A percentile compares a stretch with the other conserved stretches of the same genome.
Evolutionary conservation across 176 grass and related monocot genomes (phyloP).

Genomic region (Pontederia paniculata): DNA sequence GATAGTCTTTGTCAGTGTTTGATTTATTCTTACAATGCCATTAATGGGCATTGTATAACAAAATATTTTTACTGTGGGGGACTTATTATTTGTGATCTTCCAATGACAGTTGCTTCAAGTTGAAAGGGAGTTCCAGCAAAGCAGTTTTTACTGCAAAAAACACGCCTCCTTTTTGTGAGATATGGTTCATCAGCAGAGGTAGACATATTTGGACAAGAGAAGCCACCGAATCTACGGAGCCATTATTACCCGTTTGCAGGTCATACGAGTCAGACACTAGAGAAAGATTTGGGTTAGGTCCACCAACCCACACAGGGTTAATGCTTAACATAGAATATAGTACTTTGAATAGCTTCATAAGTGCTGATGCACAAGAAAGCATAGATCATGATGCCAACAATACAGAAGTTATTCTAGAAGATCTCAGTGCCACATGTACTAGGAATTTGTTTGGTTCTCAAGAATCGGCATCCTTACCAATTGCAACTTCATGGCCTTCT

Average conservation of each 20-base stretch:
- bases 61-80: not conserved
- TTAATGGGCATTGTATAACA: too few species aligned
- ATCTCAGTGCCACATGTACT: constrained; percentile 19
- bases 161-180: constrained; percentile 81
- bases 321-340: constrained; percentile 10
- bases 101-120: constrained; percentile 68
- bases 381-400: constrained; percentile 1
- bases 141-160: constrained; percentile 48
- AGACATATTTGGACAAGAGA: constrained; percentile 91
- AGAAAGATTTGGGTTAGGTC: constrained; percentile 45
- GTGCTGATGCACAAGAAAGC: constrained; percentile 19
- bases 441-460: constrained; percentile 19
- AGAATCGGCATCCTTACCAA: constrained; percentile 23
- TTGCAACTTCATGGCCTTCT: constrained; percentile 29
- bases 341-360: constrained; percentile 6
- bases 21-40: too few species aligned
- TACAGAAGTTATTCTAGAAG: constrained; percentile 17
- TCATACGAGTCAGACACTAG: constrained; percentile 25
- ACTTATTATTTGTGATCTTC: constrained; percentile 2
- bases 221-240: constrained; percentile 19
- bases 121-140: constrained; percentile 46
- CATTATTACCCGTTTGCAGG: constrained; percentile 14
- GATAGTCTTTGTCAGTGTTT: too few species aligned
- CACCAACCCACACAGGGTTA: constrained; percentile 14
- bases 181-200: constrained; percentile 85